Conservation (phyloP, 768 basidiomycete species). For the Psilocybe tampanensis region DNA sequence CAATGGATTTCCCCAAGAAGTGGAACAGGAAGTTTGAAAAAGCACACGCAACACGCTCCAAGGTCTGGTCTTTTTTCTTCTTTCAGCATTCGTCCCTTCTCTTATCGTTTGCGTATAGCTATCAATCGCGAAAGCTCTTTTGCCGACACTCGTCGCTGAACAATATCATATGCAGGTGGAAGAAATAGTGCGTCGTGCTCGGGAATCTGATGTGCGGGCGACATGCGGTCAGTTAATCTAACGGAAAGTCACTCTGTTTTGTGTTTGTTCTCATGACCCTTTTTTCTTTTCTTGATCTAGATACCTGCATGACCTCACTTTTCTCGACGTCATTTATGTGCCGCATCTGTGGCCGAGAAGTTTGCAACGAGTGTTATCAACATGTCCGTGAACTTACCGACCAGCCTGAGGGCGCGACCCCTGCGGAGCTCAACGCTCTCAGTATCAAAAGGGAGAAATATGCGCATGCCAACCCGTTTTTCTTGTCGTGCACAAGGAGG, state of each 20-base stretch:
- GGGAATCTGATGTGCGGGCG: constrained; percentile 82
- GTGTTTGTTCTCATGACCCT: constrained; percentile 1
- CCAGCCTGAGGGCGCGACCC: constrained; percentile 48
- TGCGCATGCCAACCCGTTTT: constrained; percentile 69
- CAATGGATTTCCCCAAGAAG: constrained; percentile 61
- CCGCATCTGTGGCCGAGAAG: constrained; percentile 86
- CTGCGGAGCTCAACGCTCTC: constrained; percentile 49
- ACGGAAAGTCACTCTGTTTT: no score
- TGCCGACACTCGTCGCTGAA: constrained; percentile 69
- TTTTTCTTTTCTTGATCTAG: constrained; percentile 40
- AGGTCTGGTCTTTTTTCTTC: constrained; percentile 42
- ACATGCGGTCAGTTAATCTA: constrained; percentile 69
- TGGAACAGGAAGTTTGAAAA: constrained; percentile 66
- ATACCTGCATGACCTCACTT: constrained; percentile 92
- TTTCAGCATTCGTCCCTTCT: background rate
- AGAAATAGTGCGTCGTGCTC: constrained; percentile 68
- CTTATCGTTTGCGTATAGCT: constrained; percentile 37
- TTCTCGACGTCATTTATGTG: constrained; percentile 93
- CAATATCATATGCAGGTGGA: constrained; percentile 56
- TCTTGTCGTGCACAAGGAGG: constrained; percentile 69
- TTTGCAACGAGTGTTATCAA: constrained; percentile 82
- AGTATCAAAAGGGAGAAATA: constrained; percentile 60
- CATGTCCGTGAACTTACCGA: constrained; percentile 67
- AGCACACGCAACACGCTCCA: constrained; percentile 56
- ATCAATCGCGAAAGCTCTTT: constrained; percentile 67